Evolutionary conservation across 768 basidiomycete species (phyloP).

Genomic region (Leccinellum rugosiceps): DNA sequence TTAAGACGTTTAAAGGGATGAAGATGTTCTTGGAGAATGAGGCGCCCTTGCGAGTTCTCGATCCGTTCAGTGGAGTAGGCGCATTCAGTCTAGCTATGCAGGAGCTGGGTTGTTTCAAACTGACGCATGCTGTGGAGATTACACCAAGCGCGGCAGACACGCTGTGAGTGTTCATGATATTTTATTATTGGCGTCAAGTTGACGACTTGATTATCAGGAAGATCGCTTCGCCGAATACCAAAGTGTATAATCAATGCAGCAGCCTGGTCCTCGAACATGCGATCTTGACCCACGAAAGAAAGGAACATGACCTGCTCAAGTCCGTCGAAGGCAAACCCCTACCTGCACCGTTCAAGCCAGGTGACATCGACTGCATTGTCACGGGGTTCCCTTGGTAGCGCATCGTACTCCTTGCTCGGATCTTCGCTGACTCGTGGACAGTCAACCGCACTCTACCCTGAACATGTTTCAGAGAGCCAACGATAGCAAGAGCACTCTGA

Average conservation of each 20-base stretch:
- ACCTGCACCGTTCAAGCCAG: constrained; percentile 46
- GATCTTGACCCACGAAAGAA: constrained; percentile 48
- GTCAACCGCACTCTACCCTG: constrained; percentile 69
- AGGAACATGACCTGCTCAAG: constrained; percentile 36
- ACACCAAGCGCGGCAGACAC: constrained; percentile 73
- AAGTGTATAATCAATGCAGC: constrained; percentile 68
- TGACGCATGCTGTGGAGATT: constrained; percentile 70
- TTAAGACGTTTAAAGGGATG: constrained; percentile 31
- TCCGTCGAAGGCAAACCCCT: constrained; percentile 39
- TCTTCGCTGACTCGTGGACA: constrained; percentile 28
- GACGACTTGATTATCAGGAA: constrained; percentile 31
- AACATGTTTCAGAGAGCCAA: constrained; percentile 70
- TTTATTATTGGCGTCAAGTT: background rate
- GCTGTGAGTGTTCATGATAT: constrained; percentile 36
- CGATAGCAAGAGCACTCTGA: constrained; percentile 65
- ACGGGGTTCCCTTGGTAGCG: constrained; percentile 76
- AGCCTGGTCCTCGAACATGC: constrained; percentile 60
- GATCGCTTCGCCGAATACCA: constrained; percentile 48
- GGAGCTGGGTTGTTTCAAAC: constrained; percentile 49
- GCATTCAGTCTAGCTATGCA: constrained; percentile 62
- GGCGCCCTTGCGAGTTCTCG: constrained; percentile 33
- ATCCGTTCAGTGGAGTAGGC: constrained; percentile 48
- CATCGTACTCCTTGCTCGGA: background rate
- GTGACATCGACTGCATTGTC: constrained; percentile 57
- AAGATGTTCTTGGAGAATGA: constrained; percentile 30